phyloP scores from a whole-genome alignment of 805 yeast species.

The Candida nemodendra region DNA sequence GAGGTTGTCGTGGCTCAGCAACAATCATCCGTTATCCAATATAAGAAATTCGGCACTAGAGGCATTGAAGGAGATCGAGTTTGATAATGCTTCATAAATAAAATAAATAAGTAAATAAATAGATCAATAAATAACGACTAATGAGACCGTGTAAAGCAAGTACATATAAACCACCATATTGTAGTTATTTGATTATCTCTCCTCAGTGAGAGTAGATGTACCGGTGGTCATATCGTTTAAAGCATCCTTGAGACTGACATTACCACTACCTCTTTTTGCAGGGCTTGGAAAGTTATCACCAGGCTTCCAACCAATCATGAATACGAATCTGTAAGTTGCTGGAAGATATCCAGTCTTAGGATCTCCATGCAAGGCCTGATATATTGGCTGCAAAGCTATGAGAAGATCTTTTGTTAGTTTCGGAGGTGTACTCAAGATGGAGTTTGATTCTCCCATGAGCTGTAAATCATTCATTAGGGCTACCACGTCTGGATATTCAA shows the following conservation, averaged over 20 bases:
- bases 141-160: too few relatives aligned
- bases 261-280: conserved; percentile 68
- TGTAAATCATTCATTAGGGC: conserved; percentile 70
- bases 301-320: conserved; percentile 89
- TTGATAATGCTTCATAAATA: conserved; percentile 1
- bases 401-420: conserved; percentile 60
- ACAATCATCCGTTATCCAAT: conserved; percentile 24
- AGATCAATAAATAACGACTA: not conserved
- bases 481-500: conserved; percentile 70
- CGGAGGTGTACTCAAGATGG: conserved; percentile 38
- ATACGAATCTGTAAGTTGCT: conserved; percentile 73
- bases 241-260: conserved; percentile 65
- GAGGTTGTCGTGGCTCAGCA: conserved; percentile 23
- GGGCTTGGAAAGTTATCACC: conserved; percentile 70
- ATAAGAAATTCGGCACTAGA: conserved; percentile 19
- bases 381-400: conserved; percentile 75
- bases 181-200: conserved; percentile 7
- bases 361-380: conserved; percentile 68
- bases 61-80: conserved; percentile 22
- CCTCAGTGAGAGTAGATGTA: conserved; percentile 16
- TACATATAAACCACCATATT: too few relatives aligned
- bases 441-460: conserved; percentile 82
- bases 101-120: conserved; percentile 1
- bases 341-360: conserved; percentile 55
- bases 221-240: conserved; percentile 25